phyloP scores from a whole-genome alignment of 352 stramenopile species.

The Phytophthora colocasiae region DNA sequence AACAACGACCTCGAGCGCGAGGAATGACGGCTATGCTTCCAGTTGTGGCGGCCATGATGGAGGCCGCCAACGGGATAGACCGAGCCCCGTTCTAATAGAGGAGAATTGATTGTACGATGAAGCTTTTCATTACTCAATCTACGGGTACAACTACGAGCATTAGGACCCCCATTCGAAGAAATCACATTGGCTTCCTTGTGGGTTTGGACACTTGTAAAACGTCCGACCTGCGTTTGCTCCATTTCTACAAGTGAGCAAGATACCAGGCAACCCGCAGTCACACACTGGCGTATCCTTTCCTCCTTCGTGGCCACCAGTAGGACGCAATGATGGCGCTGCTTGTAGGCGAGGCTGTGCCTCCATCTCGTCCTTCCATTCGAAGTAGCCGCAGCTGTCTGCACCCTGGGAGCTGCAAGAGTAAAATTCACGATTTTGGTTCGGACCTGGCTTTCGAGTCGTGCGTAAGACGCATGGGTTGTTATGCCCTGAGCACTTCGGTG shows the following conservation, averaged over 20 bases:
- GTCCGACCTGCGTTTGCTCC: slow-evolving; percentile 90
- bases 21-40: slow-evolving; percentile 52
- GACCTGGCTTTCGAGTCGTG: slow-evolving; percentile 52
- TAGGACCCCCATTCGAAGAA: slow-evolving; percentile 94
- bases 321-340: slow-evolving; percentile 3
- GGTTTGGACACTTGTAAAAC: slow-evolving; percentile 94
- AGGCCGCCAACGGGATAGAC: slow-evolving; percentile 42
- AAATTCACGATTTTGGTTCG: slow-evolving; percentile 94
- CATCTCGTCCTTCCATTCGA: slow-evolving; percentile 93
- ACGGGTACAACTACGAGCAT: background rate
- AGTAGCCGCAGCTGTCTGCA: slow-evolving; percentile 70
- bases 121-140: slow-evolving; percentile 16
- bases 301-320: background rate
- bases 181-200: slow-evolving; percentile 83
- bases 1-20: slow-evolving; percentile 24
- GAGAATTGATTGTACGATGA: background rate
- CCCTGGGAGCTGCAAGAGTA: slow-evolving; percentile 87
- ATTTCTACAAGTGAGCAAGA: slow-evolving; percentile 73
- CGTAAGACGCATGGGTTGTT: slow-evolving; percentile 49
- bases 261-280: slow-evolving; percentile 47
- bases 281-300: slow-evolving; percentile 37
- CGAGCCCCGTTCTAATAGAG: slow-evolving; percentile 33
- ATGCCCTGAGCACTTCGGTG: slow-evolving; percentile 58
- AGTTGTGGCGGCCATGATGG: slow-evolving; percentile 71
- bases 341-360: slow-evolving; percentile 11